phyloP scores from a whole-genome alignment of 192 early-diverging fungal genomes.

The Coemansia pectinata region DNA sequence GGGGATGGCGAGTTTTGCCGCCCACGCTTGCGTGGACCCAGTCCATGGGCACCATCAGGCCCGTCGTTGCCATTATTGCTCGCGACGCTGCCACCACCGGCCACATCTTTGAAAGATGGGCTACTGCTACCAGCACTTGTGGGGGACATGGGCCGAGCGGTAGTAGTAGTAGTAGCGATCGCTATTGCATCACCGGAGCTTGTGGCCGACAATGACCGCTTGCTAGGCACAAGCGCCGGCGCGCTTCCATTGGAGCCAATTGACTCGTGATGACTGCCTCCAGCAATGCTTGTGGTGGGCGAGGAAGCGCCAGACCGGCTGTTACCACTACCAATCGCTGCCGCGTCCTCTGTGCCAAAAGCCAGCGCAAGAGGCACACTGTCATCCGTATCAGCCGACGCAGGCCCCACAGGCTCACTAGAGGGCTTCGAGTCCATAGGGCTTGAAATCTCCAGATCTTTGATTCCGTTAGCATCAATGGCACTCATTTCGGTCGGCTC shows the following conservation, averaged over 20 bases:
- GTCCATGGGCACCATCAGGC: constrained; percentile 9
- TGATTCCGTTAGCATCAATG: constrained; percentile 27
- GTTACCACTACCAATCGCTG: background rate
- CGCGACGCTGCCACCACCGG: background rate
- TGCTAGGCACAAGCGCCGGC: constrained; percentile 42
- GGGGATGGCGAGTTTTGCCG: constrained; percentile 31
- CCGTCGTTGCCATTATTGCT: constrained; percentile 7
- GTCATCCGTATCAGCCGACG: background rate
- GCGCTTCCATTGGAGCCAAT: constrained; percentile 6
- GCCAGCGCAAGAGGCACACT: background rate
- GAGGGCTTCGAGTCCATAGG: constrained; percentile 1
- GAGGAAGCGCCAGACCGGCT: constrained; percentile 12
- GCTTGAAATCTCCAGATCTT: constrained; percentile 36
- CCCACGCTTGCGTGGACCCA: constrained; percentile 45
- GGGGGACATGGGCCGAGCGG: background rate
- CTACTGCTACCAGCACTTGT: constrained; percentile 1
- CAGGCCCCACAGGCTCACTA: background rate
- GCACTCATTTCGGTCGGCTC: constrained; percentile 1
- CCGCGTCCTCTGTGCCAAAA: background rate
- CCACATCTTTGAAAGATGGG: background rate
- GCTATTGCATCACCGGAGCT: constrained; percentile 13
- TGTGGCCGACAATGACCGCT: constrained; percentile 31
- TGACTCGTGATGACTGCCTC: constrained; percentile 1
- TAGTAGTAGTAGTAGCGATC: background rate
- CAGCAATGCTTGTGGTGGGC: constrained; percentile 5